Evolutionary conservation across 106 monocot species (phyloP), one percentile per base, ranked within the genome.

Genomic region (Cymbidium sinense): DNA sequence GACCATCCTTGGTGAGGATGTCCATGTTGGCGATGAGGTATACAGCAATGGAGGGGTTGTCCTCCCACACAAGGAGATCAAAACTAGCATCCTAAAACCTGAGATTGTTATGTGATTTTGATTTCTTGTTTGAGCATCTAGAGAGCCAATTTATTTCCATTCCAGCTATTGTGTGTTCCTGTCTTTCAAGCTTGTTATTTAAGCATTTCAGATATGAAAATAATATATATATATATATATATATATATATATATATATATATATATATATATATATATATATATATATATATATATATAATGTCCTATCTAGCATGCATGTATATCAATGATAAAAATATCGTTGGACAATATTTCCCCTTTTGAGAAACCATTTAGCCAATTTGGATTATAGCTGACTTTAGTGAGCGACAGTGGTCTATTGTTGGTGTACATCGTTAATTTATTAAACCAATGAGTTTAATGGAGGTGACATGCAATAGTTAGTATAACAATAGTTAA

Each of bases 1-100:
- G 90, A 90, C 90, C 12, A 90, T 90, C 51, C 85, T 93, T 2
- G 90, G 90, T 0, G 90, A 93, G 75, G 90, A 90, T 70, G 93
- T 93, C 52, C 90, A 90, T 75, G 90, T 93, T 0, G 51, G 81
- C n/a, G 93, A 93, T 73, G 93, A 93, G 86, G 50, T 93, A 1
- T 90, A 86, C 69, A 90, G 84, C 85, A 93, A 90, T 30, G 93
- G 93, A 21, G 93, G 88, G 28, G 84, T 86, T 17, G 90, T 93
- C 31, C 86, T 93, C n/a, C 93, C 90, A 19, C 90, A 90, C 77
- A 93, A 90, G 79, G 90, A 90, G 90, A 90, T 93, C 82, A 93
- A 88, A 54, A 81, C 90, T 25, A 93, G 77, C 81, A 90, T 90
- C 23, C 47, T 93, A 23, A 87, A 88, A 75, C 90, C 90, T 37